Evolutionary conservation across 352 stramenopile genomes (phyloP).

Genomic region (Phytophthora hybrid): DNA sequence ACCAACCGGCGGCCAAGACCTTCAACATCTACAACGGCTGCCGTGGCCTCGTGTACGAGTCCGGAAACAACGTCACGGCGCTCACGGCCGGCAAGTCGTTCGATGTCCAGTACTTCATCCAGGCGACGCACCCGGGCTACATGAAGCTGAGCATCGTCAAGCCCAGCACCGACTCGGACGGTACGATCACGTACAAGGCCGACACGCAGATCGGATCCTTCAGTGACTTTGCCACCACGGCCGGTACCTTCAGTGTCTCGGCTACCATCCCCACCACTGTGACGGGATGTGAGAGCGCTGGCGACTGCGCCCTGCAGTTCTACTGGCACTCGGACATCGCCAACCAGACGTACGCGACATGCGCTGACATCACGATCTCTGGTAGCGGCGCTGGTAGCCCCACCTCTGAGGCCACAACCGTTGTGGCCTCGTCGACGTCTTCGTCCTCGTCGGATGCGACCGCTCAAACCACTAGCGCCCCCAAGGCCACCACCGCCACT

Average conservation of each 20-base stretch:
- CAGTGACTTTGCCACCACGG: conserved; percentile 50
- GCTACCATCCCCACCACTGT: conserved; percentile 47
- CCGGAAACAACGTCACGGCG: conserved; percentile 49
- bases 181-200: conserved; percentile 61
- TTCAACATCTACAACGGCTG: conserved; percentile 74
- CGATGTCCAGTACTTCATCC: conserved; percentile 58
- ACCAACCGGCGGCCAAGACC: conserved; percentile 47
- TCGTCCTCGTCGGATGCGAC: conserved; percentile 20
- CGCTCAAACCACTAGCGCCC: conserved; percentile 6
- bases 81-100: conserved; percentile 55
- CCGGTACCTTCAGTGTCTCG: conserved; percentile 39
- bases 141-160: conserved; percentile 65
- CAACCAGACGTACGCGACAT: conserved; percentile 44
- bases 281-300: conserved; percentile 43
- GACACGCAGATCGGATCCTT: conserved; percentile 43
- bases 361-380: conserved; percentile 38
- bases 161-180: conserved; percentile 46
- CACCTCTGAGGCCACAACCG: conserved; percentile 3
- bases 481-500: conserved; percentile 6
- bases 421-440: not conserved
- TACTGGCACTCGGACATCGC: conserved; percentile 40
- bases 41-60: conserved; percentile 64
- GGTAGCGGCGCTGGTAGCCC: conserved; percentile 24
- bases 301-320: conserved; percentile 44
- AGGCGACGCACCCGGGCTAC: conserved; percentile 60